Conservation (phyloP, 2,329 filamentous ascomycete genomes). For the Cordyceps fumosorosea region DNA sequence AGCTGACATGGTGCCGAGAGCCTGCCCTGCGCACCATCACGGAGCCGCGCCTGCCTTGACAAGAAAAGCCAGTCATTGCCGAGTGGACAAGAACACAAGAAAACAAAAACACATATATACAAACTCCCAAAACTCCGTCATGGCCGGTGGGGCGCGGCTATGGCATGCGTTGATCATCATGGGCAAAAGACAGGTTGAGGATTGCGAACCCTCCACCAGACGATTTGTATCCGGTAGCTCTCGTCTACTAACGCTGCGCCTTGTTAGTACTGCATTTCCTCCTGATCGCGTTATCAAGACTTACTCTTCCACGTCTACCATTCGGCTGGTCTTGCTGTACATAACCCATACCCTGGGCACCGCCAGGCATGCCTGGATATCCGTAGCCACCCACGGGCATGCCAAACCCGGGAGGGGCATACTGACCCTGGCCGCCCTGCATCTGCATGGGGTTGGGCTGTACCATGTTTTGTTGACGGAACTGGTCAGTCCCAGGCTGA, state of each 20-base stretch:
- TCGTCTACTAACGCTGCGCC: constrained; percentile 1
- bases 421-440: constrained; percentile 36
- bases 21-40: constrained; percentile 2
- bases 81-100: background rate
- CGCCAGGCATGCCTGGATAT: constrained; percentile 37
- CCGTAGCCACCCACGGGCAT: constrained; percentile 40
- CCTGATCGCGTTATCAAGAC: constrained; percentile 19
- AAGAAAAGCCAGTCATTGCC: background rate
- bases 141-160: constrained; percentile 8
- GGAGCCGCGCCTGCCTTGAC: background rate
- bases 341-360: constrained; percentile 45
- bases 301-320: constrained; percentile 52
- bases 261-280: constrained; percentile 13
- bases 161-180: constrained; percentile 12
- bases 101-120: background rate
- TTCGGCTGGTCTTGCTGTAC: constrained; percentile 52
- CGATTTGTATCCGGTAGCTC: background rate
- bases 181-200: constrained; percentile 2
- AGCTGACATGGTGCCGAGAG: constrained; percentile 1
- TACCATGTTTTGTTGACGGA: constrained; percentile 45
- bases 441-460: constrained; percentile 42
- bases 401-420: constrained; percentile 44
- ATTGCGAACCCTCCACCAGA: background rate
- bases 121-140: constrained; percentile 13
- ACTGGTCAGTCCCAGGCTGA: constrained; percentile 48